A percentile compares a stretch with the other conserved stretches of the same genome.
These are phyloP conservation scores for Trichopus zeylanicus DNA, from an alignment of 116 monocot genomes.

Conservation along the genomic window DNA sequence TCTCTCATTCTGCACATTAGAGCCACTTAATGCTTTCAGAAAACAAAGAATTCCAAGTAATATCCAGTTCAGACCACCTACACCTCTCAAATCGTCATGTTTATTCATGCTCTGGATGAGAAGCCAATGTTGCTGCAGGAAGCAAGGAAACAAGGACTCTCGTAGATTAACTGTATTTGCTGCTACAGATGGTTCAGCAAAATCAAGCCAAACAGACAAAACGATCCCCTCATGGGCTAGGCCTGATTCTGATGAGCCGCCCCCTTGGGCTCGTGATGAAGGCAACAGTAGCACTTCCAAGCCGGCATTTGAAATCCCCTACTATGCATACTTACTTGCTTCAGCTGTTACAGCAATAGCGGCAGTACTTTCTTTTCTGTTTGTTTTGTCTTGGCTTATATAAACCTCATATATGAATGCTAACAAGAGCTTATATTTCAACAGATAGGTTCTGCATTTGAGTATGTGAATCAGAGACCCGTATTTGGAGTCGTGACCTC, in stretches of 20 bases:
- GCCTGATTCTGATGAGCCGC: conserved; percentile 79
- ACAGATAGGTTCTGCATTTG: conserved; percentile 88
- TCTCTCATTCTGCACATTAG: conserved; percentile 10
- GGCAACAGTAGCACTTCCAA: conserved; percentile 21
- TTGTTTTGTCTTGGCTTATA: background rate
- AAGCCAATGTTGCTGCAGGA: background rate
- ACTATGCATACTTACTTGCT: conserved; percentile 69
- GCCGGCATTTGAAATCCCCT: conserved; percentile 58
- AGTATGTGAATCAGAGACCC: conserved; percentile 80
- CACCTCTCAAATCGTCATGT: background rate
- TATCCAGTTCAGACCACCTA: conserved; percentile 2
- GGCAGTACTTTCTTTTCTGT: conserved; percentile 35
- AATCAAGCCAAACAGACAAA: conserved; percentile 59
- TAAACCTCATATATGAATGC: background rate
- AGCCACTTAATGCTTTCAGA: background rate
- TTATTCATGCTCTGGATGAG: background rate
- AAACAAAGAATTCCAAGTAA: conserved; percentile 7
- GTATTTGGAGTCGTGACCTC: conserved; percentile 72
- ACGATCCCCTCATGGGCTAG: conserved; percentile 82
- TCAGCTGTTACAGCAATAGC: conserved; percentile 93
- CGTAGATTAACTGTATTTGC: conserved; percentile 28
- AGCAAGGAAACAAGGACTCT: background rate
- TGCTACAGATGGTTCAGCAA: conserved; percentile 49
- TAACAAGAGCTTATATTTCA: background rate
- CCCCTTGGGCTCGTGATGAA: conserved; percentile 82